phyloP scores from a whole-genome alignment of 768 basidiomycete species.

The Phylloporus scabripes region DNA sequence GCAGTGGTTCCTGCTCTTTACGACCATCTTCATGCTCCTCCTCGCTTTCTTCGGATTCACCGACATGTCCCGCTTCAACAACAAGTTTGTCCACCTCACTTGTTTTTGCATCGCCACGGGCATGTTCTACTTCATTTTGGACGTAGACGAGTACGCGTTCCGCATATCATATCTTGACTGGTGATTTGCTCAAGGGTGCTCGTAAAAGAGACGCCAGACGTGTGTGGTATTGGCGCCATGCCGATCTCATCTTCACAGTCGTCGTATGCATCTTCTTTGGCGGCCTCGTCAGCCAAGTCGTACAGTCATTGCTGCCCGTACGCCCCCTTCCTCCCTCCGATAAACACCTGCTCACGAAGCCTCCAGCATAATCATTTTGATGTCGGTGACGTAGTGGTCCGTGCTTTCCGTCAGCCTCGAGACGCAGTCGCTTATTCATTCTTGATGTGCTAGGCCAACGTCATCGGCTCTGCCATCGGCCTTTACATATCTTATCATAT shows the following conservation, averaged over 20 bases:
- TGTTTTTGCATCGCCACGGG: slow-evolving; percentile 72
- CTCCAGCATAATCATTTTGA: slow-evolving; percentile 66
- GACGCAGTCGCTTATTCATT: slow-evolving; percentile 6
- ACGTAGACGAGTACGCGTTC: slow-evolving; percentile 74
- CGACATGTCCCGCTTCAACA: slow-evolving; percentile 61
- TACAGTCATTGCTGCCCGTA: slow-evolving; percentile 74
- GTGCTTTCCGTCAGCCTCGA: slow-evolving; percentile 21
- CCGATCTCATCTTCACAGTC: slow-evolving; percentile 60
- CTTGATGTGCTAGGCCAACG: slow-evolving; percentile 55
- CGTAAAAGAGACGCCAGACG: slow-evolving; percentile 60
- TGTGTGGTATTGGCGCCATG: slow-evolving; percentile 84
- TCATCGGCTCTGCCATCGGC: slow-evolving; percentile 67
- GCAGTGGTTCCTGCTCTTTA: slow-evolving; percentile 81
- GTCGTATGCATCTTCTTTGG: slow-evolving; percentile 75
- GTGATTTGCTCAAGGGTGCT: not conserved
- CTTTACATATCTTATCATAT: slow-evolving; percentile 60
- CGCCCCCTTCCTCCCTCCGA: slow-evolving; percentile 14
- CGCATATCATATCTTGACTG: not conserved
- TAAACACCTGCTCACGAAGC: slow-evolving; percentile 1
- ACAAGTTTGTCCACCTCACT: slow-evolving; percentile 75
- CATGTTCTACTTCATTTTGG: slow-evolving; percentile 83
- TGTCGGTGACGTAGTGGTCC: slow-evolving; percentile 64
- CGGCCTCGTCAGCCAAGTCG: slow-evolving; percentile 74
- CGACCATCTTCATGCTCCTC: slow-evolving; percentile 57
- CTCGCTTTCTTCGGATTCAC: slow-evolving; percentile 78